A percentile compares a stretch with the other conserved stretches of the same genome.
Evolutionary conservation across 148 eudicot genomes (phyloP).

Genomic region (Heliosperma pusillum): DNA sequence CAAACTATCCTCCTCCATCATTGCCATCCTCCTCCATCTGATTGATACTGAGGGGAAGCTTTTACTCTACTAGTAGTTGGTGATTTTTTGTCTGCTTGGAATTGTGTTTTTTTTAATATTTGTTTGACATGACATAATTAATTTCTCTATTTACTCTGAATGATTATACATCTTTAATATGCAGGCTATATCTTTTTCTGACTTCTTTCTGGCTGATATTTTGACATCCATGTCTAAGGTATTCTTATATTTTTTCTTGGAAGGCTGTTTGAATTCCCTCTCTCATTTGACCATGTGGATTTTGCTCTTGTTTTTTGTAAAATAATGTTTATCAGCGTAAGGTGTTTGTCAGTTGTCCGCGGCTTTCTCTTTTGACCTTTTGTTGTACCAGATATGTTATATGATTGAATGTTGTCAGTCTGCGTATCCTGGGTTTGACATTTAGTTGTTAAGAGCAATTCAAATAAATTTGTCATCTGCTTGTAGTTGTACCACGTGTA

Average conservation of each 20-base stretch:
- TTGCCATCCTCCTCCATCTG: too few species aligned
- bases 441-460: neutral
- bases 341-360: neutral
- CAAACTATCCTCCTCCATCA: too few species aligned
- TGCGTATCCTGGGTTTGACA: neutral
- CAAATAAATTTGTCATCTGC: neutral
- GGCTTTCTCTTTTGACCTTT: neutral
- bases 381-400: neutral
- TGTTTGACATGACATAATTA: neutral
- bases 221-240: neutral
- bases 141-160: neutral
- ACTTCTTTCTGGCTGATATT: conserved; percentile 1
- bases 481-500: neutral
- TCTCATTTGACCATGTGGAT: neutral
- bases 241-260: neutral
- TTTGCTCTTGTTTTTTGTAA: neutral
- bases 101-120: too few species aligned
- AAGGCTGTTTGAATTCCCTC: neutral
- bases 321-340: neutral
- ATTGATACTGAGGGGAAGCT: too few species aligned
- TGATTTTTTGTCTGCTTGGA: neutral
- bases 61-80: neutral
- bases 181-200: neutral
- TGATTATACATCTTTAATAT: neutral
- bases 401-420: neutral